Conservation (phyloP, 345 rosid species). For the Melaleuca quinquenervia region DNA sequence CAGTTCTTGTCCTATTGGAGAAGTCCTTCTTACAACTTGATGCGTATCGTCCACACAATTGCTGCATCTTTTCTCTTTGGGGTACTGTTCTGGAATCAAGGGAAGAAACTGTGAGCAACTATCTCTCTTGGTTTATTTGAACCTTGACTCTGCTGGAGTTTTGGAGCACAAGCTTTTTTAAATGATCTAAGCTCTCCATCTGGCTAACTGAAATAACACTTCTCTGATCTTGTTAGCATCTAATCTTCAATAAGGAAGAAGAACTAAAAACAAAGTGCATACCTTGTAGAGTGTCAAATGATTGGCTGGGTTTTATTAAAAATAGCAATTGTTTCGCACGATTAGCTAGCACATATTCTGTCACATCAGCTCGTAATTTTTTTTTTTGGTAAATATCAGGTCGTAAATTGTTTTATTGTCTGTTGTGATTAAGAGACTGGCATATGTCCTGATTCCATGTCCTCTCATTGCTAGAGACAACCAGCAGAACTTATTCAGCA, state of each 20-base stretch:
- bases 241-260: background rate
- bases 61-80: conserved; percentile 45
- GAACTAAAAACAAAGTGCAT: background rate
- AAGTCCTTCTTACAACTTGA: conserved; percentile 66
- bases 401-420: background rate
- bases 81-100: conserved; percentile 62
- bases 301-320: background rate
- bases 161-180: background rate
- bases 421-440: background rate
- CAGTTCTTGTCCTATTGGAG: conserved; percentile 70
- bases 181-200: background rate
- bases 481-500: conserved; percentile 54
- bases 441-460: background rate
- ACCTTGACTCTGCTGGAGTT: background rate
- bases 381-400: too few species aligned
- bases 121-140: background rate
- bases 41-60: conserved; percentile 20
- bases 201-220: background rate
- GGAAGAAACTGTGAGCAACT: conserved; percentile 44
- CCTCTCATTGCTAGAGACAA: conserved; percentile 24
- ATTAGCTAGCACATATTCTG: background rate
- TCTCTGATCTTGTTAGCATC: background rate
- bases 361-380: too few species aligned
- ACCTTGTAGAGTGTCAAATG: background rate
- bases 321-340: background rate